Percentiles rank a stretch among this genome's conserved stretches.
phyloP scores from a whole-genome alignment of 2,329 filamentous ascomycete genomes.

The Aspergillus glaucus region DNA sequence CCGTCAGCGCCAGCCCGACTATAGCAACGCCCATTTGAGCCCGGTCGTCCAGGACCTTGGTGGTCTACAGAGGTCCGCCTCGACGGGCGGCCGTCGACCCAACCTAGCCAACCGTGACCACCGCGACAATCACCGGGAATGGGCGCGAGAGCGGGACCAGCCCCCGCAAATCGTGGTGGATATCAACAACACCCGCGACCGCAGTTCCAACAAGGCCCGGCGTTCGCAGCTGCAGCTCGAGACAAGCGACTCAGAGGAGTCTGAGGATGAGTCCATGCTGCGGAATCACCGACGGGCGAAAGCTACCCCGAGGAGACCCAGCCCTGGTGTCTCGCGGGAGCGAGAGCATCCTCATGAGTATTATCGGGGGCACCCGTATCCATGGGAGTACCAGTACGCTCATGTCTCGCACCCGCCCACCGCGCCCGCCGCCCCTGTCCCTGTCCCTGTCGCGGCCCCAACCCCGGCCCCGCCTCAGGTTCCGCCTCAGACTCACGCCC shows the following conservation, averaged over 20 bases:
- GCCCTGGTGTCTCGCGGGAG: conserved; percentile 17
- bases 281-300: conserved; percentile 11
- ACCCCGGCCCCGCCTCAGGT: not conserved
- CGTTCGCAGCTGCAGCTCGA: conserved; percentile 13
- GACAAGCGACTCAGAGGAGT: conserved; percentile 4
- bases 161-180: conserved; percentile 28
- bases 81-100: conserved; percentile 27
- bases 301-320: conserved; percentile 18
- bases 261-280: conserved; percentile 16
- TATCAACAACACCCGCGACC: conserved; percentile 25
- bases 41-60: conserved; percentile 19
- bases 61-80: conserved; percentile 28
- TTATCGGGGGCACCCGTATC: not conserved
- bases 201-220: conserved; percentile 21
- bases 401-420: not conserved
- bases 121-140: conserved; percentile 5
- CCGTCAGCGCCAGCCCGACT: conserved; percentile 22
- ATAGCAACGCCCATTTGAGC: conserved; percentile 19
- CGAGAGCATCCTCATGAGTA: not conserved
- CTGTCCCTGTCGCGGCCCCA: not conserved
- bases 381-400: not conserved
- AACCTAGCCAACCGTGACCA: conserved; percentile 5
- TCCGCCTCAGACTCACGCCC: not conserved
- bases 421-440: not conserved
- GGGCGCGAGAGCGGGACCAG: not conserved